Percentiles rank a stretch among this genome's conserved stretches.
These are phyloP conservation scores for Herpetomonas tarakana DNA, from an alignment of 208 protist species.

Conservation along the genomic window DNA sequence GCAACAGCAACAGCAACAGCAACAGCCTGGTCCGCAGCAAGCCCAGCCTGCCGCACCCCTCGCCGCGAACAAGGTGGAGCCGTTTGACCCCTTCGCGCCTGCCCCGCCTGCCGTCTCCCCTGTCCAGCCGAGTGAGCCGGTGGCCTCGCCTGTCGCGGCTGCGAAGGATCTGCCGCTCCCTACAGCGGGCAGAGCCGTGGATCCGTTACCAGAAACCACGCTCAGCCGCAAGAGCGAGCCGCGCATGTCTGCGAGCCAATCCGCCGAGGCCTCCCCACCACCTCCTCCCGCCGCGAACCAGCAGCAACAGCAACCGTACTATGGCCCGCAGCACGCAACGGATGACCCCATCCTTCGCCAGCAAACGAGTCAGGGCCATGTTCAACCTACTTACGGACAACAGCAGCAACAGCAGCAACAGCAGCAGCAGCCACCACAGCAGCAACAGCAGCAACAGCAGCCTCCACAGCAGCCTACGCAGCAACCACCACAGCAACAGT, in stretches of 20 bases:
- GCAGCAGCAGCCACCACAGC: slow-evolving; percentile 15
- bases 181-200: neutral
- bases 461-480: slow-evolving; percentile 4
- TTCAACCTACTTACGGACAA: slow-evolving; percentile 1
- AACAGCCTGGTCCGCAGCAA: slow-evolving; percentile 22
- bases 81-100: slow-evolving; percentile 7
- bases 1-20: slow-evolving; percentile 24
- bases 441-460: slow-evolving; percentile 17
- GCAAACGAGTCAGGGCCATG: slow-evolving; percentile 12
- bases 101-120: slow-evolving; percentile 15
- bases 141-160: slow-evolving; percentile 15
- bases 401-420: slow-evolving; percentile 6
- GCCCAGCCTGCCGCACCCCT: slow-evolving; percentile 11
- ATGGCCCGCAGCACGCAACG: slow-evolving; percentile 1
- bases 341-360: slow-evolving; percentile 3
- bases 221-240: slow-evolving; percentile 16
- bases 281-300: slow-evolving; percentile 7
- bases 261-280: neutral
- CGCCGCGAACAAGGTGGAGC: slow-evolving; percentile 3
- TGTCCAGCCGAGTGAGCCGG: slow-evolving; percentile 18
- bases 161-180: neutral
- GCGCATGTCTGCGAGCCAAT: neutral
- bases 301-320: slow-evolving; percentile 8
- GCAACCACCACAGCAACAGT: slow-evolving; percentile 1
- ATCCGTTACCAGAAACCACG: slow-evolving; percentile 14